Evolutionary conservation across 2,329 filamentous ascomycete genomes (phyloP).

Genomic region (Aspergillus sclerotialis): DNA sequence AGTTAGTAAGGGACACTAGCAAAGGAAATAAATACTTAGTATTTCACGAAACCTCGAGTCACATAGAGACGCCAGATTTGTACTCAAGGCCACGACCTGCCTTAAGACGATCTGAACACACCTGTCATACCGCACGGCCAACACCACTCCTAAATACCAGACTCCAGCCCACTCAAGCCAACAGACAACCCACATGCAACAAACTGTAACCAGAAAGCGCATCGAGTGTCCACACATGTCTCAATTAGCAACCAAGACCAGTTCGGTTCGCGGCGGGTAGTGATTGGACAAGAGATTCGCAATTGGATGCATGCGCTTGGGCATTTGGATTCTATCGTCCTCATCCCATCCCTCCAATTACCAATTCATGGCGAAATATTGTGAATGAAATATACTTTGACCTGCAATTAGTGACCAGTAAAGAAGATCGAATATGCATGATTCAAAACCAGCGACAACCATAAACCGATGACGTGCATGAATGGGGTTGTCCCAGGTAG

Average conservation of each 20-base stretch:
- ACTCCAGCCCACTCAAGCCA: neutral
- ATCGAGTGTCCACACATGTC: neutral
- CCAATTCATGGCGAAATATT: too few relatives aligned
- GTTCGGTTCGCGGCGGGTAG: slow-evolving; percentile 11
- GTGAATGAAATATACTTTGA: too few relatives aligned
- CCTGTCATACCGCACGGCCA: neutral
- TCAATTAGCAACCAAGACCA: slow-evolving; percentile 2
- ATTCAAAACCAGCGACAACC: too few relatives aligned
- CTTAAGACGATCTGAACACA: neutral
- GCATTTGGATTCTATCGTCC: neutral
- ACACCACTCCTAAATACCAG: neutral
- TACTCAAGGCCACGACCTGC: neutral
- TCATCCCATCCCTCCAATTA: too few relatives aligned
- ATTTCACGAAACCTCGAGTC: neutral
- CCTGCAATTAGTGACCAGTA: too few relatives aligned
- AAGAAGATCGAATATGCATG: too few relatives aligned
- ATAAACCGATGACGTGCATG: too few relatives aligned
- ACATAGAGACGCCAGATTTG: neutral
- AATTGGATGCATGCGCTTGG: neutral
- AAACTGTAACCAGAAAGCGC: neutral
- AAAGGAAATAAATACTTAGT: neutral
- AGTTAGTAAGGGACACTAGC: neutral
- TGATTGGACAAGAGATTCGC: slow-evolving; percentile 12
- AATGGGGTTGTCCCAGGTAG: too few relatives aligned
- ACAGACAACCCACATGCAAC: neutral